A percentile compares a stretch with the other conserved stretches of the same genome.
These are phyloP conservation scores for Flaveria bidentis DNA, from an alignment of 129 eudicot species.

Conservation along the genomic window DNA sequence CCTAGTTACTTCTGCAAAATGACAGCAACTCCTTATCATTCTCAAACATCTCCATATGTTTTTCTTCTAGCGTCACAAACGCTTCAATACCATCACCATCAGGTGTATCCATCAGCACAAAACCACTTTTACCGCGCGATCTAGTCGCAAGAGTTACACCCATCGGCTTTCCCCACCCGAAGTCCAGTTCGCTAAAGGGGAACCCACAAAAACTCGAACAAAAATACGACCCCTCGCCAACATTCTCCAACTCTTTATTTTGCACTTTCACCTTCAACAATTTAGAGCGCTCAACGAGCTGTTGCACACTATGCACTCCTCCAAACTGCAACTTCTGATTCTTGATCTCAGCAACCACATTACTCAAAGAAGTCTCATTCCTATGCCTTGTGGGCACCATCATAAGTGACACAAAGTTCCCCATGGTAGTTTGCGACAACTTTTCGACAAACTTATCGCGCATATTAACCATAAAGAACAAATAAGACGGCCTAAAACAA, in stretches of 20 bases:
- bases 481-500: neutral
- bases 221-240: neutral
- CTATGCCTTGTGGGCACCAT: neutral
- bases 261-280: neutral
- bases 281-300: neutral
- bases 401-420: neutral
- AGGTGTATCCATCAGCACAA: neutral
- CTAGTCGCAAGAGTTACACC: constrained; percentile 3
- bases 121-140: neutral
- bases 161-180: constrained; percentile 13
- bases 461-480: neutral
- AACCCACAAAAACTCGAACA: constrained; percentile 4
- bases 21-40: constrained; percentile 3
- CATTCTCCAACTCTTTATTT: neutral
- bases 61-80: neutral
- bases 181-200: neutral
- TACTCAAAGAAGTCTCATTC: neutral
- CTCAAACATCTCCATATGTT: constrained; percentile 1
- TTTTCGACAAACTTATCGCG: neutral
- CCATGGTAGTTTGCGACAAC: neutral
- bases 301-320: neutral
- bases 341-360: neutral
- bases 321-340: neutral
- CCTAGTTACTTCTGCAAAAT: neutral
- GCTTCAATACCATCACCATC: constrained; percentile 11